These are phyloP conservation scores for Mycena indigotica DNA, from an alignment of 768 basidiomycete genomes.

Conservation along the genomic window DNA sequence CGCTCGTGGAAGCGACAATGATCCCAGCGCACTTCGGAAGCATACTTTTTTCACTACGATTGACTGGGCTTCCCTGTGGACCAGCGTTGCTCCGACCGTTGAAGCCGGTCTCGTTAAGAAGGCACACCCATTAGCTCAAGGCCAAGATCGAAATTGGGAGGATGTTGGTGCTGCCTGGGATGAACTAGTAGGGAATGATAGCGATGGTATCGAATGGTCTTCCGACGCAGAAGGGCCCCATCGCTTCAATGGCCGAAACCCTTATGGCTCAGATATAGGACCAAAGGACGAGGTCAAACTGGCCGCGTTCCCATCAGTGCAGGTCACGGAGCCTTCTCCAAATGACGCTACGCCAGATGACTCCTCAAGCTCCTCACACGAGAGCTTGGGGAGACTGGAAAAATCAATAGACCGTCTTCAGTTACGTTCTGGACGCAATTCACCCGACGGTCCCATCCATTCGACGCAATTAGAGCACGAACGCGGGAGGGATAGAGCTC, in stretches of 20 bases:
- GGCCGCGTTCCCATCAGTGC: slow-evolving; percentile 11
- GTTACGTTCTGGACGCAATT: slow-evolving; percentile 16
- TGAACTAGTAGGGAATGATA: slow-evolving; percentile 39
- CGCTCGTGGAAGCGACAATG: slow-evolving; percentile 35
- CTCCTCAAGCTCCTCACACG: slow-evolving; percentile 17
- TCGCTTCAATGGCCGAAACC: slow-evolving; percentile 20
- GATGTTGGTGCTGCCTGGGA: slow-evolving; percentile 61
- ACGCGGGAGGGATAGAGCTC: slow-evolving; percentile 54
- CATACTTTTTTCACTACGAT: slow-evolving; percentile 57
- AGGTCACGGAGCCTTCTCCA: slow-evolving; percentile 2
- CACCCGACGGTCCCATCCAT: slow-evolving; percentile 19
- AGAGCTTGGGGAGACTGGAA: slow-evolving; percentile 9
- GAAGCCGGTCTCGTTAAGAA: slow-evolving; percentile 58
- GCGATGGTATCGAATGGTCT: slow-evolving; percentile 57
- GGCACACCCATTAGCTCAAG: slow-evolving; percentile 34
- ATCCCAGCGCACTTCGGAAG: slow-evolving; percentile 46
- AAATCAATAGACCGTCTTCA: slow-evolving; percentile 16
- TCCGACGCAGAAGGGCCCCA: slow-evolving; percentile 43
- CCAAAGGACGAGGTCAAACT: slow-evolving; percentile 42
- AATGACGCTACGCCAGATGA: slow-evolving; percentile 18
- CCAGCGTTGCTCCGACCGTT: slow-evolving; percentile 51
- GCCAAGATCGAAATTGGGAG: slow-evolving; percentile 47
- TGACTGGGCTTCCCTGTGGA: slow-evolving; percentile 60
- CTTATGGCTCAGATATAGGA: slow-evolving; percentile 39
- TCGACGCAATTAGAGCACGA: too few species aligned